Evolutionary conservation across 257 asterid genomes (phyloP).

Genomic region (Solanum paucissectum): DNA sequence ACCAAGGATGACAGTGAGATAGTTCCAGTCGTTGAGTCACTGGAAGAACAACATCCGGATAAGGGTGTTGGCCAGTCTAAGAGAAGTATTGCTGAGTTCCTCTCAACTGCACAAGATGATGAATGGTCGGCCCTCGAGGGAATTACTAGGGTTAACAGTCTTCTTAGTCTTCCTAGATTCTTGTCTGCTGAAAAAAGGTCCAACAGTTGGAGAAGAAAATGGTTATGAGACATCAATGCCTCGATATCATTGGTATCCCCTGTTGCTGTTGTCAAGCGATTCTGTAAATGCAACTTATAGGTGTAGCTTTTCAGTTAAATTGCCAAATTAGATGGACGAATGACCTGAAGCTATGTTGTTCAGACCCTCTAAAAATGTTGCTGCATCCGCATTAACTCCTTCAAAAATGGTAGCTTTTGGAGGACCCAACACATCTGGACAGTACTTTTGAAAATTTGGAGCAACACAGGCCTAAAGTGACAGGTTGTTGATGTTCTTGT

Average conservation of each 20-base stretch:
- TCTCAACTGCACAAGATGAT: constrained; percentile 68
- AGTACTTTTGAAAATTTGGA: not conserved
- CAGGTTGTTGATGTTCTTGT: not conserved
- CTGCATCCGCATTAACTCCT: too few relatives aligned
- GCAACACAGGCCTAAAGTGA: not conserved
- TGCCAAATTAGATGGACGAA: not conserved
- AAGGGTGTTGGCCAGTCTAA: constrained; percentile 56
- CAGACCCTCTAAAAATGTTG: not conserved
- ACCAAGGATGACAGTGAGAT: constrained; percentile 46
- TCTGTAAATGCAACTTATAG: not conserved
- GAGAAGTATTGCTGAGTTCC: constrained; percentile 92
- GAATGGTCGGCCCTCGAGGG: constrained; percentile 99
- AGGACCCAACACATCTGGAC: not conserved
- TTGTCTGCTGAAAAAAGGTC: constrained; percentile 62
- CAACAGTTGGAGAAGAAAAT: constrained; percentile 78
- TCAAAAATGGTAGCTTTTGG: not conserved
- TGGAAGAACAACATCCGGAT: constrained; percentile 18
- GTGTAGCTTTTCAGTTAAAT: not conserved
- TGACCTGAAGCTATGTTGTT: not conserved
- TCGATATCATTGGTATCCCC: not conserved
- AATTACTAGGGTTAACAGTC: constrained; percentile 78
- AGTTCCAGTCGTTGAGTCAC: constrained; percentile 48
- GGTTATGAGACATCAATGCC: constrained; percentile 36
- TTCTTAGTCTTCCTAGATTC: constrained; percentile 91
- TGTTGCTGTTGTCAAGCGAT: not conserved